Evolutionary conservation across 2,329 filamentous ascomycete species (phyloP).

Genomic region (Cercospora sp.): DNA sequence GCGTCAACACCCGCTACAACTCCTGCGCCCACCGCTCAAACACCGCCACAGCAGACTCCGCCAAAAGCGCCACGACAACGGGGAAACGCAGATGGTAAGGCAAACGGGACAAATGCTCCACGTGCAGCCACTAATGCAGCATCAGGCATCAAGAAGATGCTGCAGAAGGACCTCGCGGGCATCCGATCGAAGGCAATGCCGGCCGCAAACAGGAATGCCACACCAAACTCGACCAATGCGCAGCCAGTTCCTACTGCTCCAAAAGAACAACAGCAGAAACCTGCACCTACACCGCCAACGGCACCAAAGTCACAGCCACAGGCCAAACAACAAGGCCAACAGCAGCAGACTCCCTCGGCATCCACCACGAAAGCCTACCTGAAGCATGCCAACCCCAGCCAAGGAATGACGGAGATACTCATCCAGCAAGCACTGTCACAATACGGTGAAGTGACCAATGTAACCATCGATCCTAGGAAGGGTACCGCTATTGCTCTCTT

Average conservation of each 20-base stretch:
- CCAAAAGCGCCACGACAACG: constrained; percentile 33
- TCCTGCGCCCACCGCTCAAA: constrained; percentile 41
- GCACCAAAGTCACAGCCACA: constrained; percentile 32
- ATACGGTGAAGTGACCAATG: constrained; percentile 73
- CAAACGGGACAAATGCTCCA: background rate
- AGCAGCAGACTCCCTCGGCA: constrained; percentile 34
- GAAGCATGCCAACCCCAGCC: constrained; percentile 71
- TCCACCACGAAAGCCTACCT: constrained; percentile 55
- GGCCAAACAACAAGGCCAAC: constrained; percentile 33
- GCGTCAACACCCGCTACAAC: constrained; percentile 45
- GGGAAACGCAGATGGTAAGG: constrained; percentile 21
- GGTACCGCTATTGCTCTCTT: constrained; percentile 95
- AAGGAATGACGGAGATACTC: constrained; percentile 82
- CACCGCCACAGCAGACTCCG: constrained; percentile 22
- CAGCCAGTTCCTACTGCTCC: constrained; percentile 33
- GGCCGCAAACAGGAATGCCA: constrained; percentile 20
- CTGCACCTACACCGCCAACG: constrained; percentile 23
- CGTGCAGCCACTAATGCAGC: constrained; percentile 26
- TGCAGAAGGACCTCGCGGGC: constrained; percentile 61
- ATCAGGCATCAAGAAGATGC: constrained; percentile 51
- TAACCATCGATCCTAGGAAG: constrained; percentile 93
- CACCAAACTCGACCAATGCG: constrained; percentile 17
- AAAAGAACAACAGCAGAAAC: constrained; percentile 37
- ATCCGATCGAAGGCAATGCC: constrained; percentile 46
- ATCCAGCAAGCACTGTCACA: constrained; percentile 71